These are phyloP conservation scores for Plasmodium berghei DNA, from an alignment of 169 alveolate species.

Conservation along the genomic window DNA sequence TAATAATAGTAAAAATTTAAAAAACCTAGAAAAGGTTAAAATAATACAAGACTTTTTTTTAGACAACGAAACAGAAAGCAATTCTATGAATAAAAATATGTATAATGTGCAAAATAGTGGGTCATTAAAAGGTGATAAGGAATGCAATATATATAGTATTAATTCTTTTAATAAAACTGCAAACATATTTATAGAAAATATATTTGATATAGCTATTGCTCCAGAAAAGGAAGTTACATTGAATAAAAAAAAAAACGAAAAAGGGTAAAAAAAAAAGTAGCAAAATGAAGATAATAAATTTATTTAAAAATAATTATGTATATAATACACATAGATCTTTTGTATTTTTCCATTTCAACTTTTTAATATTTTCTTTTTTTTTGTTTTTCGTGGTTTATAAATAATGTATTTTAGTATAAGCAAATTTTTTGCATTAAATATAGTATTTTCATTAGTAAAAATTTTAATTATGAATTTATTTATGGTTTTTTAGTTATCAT, in stretches of 20 bases:
- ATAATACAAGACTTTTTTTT: slow-evolving; percentile 20
- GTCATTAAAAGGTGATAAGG: background rate
- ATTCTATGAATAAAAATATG: background rate
- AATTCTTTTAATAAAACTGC: background rate
- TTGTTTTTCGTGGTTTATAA: slow-evolving; percentile 21
- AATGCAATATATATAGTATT: background rate
- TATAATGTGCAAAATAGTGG: background rate
- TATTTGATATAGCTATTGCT: slow-evolving; percentile 10
- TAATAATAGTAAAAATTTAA: slow-evolving; percentile 7
- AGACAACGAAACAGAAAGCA: background rate
- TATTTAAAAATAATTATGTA: background rate
- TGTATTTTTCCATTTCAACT: background rate
- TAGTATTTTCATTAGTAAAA: too few relatives aligned
- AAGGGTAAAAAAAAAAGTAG: background rate
- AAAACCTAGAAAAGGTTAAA: slow-evolving; percentile 13
- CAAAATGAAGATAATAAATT: background rate
- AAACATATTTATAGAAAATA: slow-evolving; percentile 35
- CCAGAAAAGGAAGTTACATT: background rate
- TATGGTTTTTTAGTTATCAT: background rate
- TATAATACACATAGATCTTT: background rate
- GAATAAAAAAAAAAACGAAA: background rate
- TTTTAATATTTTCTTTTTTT: slow-evolving; percentile 19
- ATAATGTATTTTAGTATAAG: slow-evolving; percentile 28
- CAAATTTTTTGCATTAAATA: slow-evolving; percentile 7
- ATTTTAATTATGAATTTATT: too few relatives aligned